phyloP scores from a whole-genome alignment of 768 basidiomycete genomes.

The Trametes sanguinea region DNA sequence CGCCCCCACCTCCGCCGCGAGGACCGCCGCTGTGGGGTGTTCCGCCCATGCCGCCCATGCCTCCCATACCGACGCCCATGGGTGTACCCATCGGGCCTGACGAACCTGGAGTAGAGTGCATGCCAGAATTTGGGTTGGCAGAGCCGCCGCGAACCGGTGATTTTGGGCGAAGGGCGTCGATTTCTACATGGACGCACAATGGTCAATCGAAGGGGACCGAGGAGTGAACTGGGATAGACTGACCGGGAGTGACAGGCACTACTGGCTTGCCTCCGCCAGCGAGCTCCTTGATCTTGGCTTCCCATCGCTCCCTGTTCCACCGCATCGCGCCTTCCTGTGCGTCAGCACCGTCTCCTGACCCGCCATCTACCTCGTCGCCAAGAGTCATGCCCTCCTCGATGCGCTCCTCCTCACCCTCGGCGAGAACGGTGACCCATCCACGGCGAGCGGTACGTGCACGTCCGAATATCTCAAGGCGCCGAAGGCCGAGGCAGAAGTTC shows the following conservation, averaged over 20 bases:
- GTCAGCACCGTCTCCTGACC: not conserved
- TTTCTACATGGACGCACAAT: constrained; percentile 46
- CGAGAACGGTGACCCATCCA: constrained; percentile 91
- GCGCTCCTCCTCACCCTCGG: constrained; percentile 60
- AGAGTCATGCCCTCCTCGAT: constrained; percentile 39
- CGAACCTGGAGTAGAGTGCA: constrained; percentile 16
- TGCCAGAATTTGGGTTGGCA: constrained; percentile 28
- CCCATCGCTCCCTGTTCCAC: constrained; percentile 70
- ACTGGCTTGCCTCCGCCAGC: constrained; percentile 56
- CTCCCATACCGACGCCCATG: constrained; percentile 32
- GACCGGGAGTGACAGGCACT: constrained; percentile 63
- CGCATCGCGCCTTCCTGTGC: constrained; percentile 37
- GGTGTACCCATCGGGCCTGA: constrained; percentile 32
- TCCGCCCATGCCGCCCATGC: not conserved
- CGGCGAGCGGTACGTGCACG: constrained; percentile 65
- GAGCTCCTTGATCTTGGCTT: constrained; percentile 57
- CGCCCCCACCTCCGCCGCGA: constrained; percentile 21
- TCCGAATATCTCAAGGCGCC: constrained; percentile 90
- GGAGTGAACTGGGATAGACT: constrained; percentile 8
- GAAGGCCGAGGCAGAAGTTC: constrained; percentile 93
- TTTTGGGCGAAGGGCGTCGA: constrained; percentile 83
- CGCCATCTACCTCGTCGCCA: constrained; percentile 32
- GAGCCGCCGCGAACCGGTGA: constrained; percentile 62
- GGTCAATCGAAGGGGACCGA: not conserved
- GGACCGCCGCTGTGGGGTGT: constrained; percentile 3